Evolutionary conservation across 441 rosid genomes (phyloP).

Genomic region (Melianthus villosus): DNA sequence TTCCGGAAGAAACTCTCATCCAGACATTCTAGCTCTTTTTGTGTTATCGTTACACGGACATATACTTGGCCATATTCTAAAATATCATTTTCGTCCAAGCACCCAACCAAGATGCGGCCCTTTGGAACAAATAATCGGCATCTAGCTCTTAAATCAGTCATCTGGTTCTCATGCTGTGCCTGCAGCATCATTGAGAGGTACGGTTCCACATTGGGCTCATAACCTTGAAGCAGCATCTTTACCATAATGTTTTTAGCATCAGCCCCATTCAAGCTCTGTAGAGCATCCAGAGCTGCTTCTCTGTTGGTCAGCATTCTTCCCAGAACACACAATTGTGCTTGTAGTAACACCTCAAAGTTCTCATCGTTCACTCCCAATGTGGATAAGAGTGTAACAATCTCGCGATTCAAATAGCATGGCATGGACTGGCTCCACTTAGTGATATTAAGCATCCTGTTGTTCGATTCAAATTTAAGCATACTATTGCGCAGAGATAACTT

Average conservation of each 20-base stretch:
- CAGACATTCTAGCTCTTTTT: slow-evolving; percentile 34
- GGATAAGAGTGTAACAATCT: slow-evolving; percentile 64
- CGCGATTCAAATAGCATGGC: slow-evolving; percentile 85
- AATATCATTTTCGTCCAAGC: slow-evolving; percentile 68
- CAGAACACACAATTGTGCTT: slow-evolving; percentile 38
- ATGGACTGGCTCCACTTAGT: slow-evolving; percentile 61
- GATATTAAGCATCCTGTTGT: slow-evolving; percentile 71
- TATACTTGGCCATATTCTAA: slow-evolving; percentile 76
- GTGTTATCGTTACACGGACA: slow-evolving; percentile 47
- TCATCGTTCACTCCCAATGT: slow-evolving; percentile 63
- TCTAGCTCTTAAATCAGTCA: slow-evolving; percentile 54
- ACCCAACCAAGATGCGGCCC: slow-evolving; percentile 70
- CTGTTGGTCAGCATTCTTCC: slow-evolving; percentile 43
- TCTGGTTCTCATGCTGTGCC: slow-evolving; percentile 43
- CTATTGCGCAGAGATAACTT: slow-evolving; percentile 69
- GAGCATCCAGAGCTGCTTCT: slow-evolving; percentile 47
- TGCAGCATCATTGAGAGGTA: slow-evolving; percentile 81
- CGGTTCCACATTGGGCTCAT: slow-evolving; percentile 57
- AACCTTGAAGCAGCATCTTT: slow-evolving; percentile 61
- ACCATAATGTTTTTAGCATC: slow-evolving; percentile 37
- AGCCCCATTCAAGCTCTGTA: slow-evolving; percentile 43
- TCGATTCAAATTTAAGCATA: slow-evolving; percentile 76
- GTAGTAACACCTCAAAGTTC: slow-evolving; percentile 45
- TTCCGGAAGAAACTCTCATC: slow-evolving; percentile 39
- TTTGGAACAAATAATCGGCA: slow-evolving; percentile 66